phyloP scores from a whole-genome alignment of 345 rosid genomes.

The Acer campestre region DNA sequence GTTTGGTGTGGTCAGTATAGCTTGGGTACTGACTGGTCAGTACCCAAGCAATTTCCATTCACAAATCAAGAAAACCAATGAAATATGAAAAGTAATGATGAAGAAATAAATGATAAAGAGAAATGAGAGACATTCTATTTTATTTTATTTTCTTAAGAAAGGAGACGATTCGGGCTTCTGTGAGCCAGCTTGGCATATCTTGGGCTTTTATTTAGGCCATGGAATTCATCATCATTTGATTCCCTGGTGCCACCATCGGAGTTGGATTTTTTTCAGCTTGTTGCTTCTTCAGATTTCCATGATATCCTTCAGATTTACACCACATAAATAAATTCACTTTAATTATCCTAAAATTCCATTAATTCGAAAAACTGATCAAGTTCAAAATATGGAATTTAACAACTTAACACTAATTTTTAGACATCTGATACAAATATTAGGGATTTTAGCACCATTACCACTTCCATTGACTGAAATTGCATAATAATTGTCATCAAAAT shows the following conservation, averaged over 20 bases:
- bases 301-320: constrained; percentile 23
- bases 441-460: no score
- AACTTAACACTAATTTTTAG: neutral
- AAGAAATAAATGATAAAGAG: neutral
- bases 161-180: neutral
- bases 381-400: neutral
- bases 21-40: no score
- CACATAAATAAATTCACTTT: neutral
- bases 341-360: no score
- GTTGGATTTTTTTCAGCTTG: constrained; percentile 9
- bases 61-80: neutral
- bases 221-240: constrained; percentile 17
- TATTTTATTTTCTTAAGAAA: neutral
- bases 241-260: constrained; percentile 16
- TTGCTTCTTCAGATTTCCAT: constrained; percentile 22
- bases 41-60: no score
- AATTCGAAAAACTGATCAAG: neutral
- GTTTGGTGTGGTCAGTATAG: no score
- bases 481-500: no score
- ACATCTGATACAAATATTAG: neutral
- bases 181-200: neutral
- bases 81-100: neutral
- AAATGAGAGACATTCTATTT: neutral
- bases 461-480: no score
- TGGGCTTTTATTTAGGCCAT: neutral